Percentiles rank a stretch among this genome's conserved stretches.
Conservation (phyloP, 2,329 filamentous ascomycete species). For the Apiospora kogelbergensis region DNA sequence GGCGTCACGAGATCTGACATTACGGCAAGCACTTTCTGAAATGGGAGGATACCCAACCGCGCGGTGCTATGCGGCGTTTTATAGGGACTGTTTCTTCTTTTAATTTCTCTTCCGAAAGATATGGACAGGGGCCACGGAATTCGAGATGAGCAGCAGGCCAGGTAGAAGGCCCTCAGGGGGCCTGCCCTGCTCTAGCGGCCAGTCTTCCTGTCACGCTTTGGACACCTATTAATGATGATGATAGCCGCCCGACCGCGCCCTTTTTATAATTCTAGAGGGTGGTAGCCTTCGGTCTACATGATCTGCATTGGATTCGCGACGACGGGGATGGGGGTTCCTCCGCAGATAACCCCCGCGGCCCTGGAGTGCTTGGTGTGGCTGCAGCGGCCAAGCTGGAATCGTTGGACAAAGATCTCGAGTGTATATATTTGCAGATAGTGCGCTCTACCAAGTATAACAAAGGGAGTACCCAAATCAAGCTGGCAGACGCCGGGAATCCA, state of each 20-base stretch:
- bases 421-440: not conserved
- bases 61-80: not conserved
- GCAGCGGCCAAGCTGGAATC: not conserved
- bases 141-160: not conserved
- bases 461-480: not conserved
- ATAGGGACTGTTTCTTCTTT: constrained; percentile 1
- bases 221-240: not conserved
- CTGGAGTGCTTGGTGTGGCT: not conserved
- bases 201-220: not conserved
- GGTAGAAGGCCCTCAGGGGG: not conserved
- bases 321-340: not conserved
- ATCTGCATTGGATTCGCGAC: not conserved
- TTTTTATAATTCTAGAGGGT: not conserved
- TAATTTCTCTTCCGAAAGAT: not conserved
- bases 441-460: not conserved
- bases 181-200: not conserved
- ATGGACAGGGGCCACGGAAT: not conserved
- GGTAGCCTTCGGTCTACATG: not conserved
- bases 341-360: not conserved
- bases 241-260: not conserved
- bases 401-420: not conserved
- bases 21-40: constrained; percentile 7
- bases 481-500: not conserved
- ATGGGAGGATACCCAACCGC: constrained; percentile 6
- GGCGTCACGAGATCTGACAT: constrained; percentile 6